Base-by-base conservation (phyloP, 2,329 filamentous ascomycete genomes). In the Periconia sp. region DNA sequence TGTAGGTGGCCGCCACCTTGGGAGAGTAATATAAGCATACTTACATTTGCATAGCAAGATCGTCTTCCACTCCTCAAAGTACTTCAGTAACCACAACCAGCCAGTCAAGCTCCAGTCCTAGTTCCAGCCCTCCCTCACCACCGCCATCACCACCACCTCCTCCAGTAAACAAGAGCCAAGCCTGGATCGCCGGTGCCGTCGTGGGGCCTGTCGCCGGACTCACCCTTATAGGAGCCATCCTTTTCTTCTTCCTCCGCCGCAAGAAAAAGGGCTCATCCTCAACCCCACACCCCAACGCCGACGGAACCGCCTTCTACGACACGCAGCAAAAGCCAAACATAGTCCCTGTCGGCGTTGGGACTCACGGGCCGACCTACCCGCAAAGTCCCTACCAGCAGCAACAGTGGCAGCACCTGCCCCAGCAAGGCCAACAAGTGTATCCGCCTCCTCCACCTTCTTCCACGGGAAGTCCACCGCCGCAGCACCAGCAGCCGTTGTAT, bases 131-230 rank as follows among this genome's bases (percentile, higher is more conserved):
- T 40, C 17, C 31, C 41, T 46, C 51, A 13, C 19, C 31, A 44
- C 18, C 52, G 41, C 23, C 49, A 19, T 30, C 51, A 19, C 40
- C 51, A 2, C 42, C 44, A 9, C 48, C 50, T 17, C 35, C 52
- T 14, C 53, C 51, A 20, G 10, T 35, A 46, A 59, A 63, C 31
- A 47, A 47, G 3, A 62, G 59, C 53, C 63, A 68, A 50, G 64
- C 63, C 11, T 70, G 66, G 66, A 70, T 70, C 27, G 64, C 66
- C 9, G 66, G 65, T n/a, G 65, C 56, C 0, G 63, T 69, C 23
- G 55, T 68, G 8, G 65, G 65, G 1, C 64, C 64, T 14, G 46
- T 69, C 23, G 45, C 57, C 2, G 63, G 60, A 11, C 55, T 68
- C 33, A 61, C 62, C n/a, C 45, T 67, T 15, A 42, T 66, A 27